phyloP scores from a whole-genome alignment of 1,139 yeast species.

The Blastobotrys apis region DNA sequence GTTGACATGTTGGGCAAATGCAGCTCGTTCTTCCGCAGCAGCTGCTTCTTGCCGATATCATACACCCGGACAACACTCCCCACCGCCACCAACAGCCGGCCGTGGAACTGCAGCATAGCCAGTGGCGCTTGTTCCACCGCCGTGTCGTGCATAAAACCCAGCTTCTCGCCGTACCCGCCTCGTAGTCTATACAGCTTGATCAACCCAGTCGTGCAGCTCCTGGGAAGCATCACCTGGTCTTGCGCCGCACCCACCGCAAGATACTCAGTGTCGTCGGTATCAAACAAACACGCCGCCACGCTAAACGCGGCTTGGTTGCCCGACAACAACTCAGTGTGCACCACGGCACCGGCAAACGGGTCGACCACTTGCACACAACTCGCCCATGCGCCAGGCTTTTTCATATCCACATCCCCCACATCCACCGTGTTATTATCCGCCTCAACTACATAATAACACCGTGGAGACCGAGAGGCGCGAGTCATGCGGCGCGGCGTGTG shows the following conservation, averaged over 20 bases:
- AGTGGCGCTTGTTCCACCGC: conserved; percentile 47
- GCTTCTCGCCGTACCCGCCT: conserved; percentile 37
- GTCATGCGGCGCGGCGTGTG: conserved; percentile 52
- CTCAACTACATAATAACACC: conserved; percentile 42
- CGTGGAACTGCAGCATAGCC: conserved; percentile 55
- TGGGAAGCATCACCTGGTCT: conserved; percentile 41
- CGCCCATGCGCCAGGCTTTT: conserved; percentile 39
- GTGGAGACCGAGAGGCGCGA: conserved; percentile 20
- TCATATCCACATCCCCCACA: not conserved
- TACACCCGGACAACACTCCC: conserved; percentile 54
- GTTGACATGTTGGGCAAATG: conserved; percentile 37
- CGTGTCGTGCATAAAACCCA: conserved; percentile 61
- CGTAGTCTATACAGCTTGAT: conserved; percentile 45
- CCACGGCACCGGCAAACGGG: conserved; percentile 36
- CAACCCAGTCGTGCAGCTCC: conserved; percentile 33
- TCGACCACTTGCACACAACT: conserved; percentile 54
- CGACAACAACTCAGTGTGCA: conserved; percentile 43
- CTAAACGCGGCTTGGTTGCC: conserved; percentile 44
- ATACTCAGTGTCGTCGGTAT: conserved; percentile 35
- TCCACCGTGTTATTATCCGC: conserved; percentile 41
- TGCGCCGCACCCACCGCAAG: conserved; percentile 49
- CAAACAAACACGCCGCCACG: conserved; percentile 38
- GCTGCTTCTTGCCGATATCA: conserved; percentile 75
- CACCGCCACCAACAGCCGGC: conserved; percentile 58
- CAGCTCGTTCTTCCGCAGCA: conserved; percentile 57